Percentiles rank a stretch among this genome's conserved stretches.
Conservation (phyloP, 148 eudicot genomes). For the Chenopodium berlandieri region DNA sequence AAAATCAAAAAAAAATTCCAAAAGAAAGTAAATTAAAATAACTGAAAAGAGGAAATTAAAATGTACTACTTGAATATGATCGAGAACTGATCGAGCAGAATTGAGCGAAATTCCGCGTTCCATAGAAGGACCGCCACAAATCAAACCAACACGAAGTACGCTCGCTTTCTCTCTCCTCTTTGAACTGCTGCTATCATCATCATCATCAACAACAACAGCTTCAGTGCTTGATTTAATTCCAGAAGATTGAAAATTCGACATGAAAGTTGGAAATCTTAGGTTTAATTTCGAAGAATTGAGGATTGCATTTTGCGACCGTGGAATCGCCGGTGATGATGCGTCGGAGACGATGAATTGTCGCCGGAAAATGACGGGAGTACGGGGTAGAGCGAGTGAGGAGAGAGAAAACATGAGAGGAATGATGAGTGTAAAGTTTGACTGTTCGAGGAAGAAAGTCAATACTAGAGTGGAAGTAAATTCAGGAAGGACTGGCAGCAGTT, state of each 20-base stretch:
- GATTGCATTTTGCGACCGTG: neutral
- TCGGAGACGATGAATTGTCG: neutral
- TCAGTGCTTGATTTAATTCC: neutral
- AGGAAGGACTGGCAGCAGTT: too few species aligned
- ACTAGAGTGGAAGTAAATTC: too few species aligned
- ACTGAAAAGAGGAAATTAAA: neutral
- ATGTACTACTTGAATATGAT: constrained; percentile 69
- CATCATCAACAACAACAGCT: constrained; percentile 8
- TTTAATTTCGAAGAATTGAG: neutral
- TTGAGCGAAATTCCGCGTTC: constrained; percentile 91
- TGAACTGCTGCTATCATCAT: neutral
- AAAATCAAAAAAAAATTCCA: too few species aligned
- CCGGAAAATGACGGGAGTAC: neutral
- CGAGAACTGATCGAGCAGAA: constrained; percentile 86
- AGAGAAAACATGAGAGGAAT: constrained; percentile 2
- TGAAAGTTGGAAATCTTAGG: neutral
- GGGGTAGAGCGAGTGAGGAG: neutral
- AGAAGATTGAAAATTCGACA: neutral
- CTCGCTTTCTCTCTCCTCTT: constrained; percentile 29
- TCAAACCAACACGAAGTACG: constrained; percentile 66
- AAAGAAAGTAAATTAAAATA: too few species aligned
- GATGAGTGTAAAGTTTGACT: too few species aligned
- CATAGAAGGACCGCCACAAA: constrained; percentile 89
- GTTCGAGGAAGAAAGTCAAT: too few species aligned
- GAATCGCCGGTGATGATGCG: neutral